These are phyloP conservation scores for Vitis labrusca DNA, from an alignment of 164 flowering plant genomes.

Conservation along the genomic window DNA sequence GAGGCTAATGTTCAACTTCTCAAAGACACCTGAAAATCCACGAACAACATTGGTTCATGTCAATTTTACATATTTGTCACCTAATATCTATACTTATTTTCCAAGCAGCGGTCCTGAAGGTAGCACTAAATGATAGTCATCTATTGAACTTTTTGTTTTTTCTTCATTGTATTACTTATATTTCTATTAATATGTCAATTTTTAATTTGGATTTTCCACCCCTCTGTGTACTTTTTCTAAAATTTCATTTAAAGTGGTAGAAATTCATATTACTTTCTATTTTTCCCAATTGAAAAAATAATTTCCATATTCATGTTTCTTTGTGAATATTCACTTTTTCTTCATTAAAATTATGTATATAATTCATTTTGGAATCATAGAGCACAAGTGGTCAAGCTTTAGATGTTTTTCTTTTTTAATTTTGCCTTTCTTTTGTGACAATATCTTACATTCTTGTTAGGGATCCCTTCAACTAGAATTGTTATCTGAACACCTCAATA, in stretches of 20 bases:
- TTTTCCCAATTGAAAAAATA: not conserved
- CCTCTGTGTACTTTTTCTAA: not conserved
- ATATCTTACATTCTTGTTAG: too few relatives aligned
- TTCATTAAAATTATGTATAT: too few relatives aligned
- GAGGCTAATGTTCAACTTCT: conserved; percentile 73
- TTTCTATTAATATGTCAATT: not conserved
- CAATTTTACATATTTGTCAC: conserved; percentile 66
- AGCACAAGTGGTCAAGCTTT: too few relatives aligned
- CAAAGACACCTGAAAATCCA: conserved; percentile 67
- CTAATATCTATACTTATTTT: conserved; percentile 66
- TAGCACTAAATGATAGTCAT: conserved; percentile 22
- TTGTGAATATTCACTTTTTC: too few relatives aligned
- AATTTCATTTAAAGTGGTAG: not conserved
- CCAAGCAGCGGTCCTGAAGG: conserved; percentile 99
- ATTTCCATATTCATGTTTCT: not conserved
- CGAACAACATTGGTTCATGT: conserved; percentile 72
- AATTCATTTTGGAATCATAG: too few relatives aligned
- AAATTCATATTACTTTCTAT: not conserved
- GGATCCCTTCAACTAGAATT: too few relatives aligned
- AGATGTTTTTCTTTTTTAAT: too few relatives aligned
- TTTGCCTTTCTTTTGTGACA: too few relatives aligned
- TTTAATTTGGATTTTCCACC: not conserved
- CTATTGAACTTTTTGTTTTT: not conserved
- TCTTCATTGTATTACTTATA: not conserved
- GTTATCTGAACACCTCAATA: too few relatives aligned